A percentile compares a stretch with the other conserved stretches of the same genome.
Evolutionary conservation across 768 basidiomycete genomes (phyloP).

Genomic region (Dioszegia hungarica): DNA sequence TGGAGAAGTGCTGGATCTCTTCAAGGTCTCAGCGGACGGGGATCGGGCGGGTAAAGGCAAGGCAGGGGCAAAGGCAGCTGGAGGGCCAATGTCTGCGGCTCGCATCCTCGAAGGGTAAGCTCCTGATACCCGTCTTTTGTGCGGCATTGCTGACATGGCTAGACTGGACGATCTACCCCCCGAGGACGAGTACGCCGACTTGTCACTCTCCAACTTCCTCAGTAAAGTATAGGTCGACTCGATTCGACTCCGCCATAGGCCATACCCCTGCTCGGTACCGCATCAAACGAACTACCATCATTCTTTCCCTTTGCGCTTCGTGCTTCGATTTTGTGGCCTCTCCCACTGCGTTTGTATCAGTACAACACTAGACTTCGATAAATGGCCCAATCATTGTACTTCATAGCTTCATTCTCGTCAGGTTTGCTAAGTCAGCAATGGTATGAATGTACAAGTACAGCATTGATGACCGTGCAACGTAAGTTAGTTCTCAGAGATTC

Average conservation of each 20-base stretch:
- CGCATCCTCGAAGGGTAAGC: constrained; percentile 69
- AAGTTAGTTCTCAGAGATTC: no score
- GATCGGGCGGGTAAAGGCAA: constrained; percentile 51
- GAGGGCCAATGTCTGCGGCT: constrained; percentile 68
- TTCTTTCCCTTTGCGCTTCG: background rate
- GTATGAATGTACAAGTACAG: no score
- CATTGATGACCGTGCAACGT: no score
- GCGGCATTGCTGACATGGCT: constrained; percentile 1
- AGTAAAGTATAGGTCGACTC: constrained; percentile 31
- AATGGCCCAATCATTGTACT: no score
- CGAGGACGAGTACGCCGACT: constrained; percentile 84
- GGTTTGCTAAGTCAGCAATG: no score
- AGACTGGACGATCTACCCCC: constrained; percentile 78
- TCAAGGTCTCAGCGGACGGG: constrained; percentile 63
- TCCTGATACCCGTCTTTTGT: background rate
- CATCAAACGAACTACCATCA: background rate
- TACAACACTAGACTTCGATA: no score
- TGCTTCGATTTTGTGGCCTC: background rate
- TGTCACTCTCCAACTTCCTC: constrained; percentile 85
- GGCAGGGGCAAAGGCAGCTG: constrained; percentile 50
- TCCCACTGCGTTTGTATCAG: no score
- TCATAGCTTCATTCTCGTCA: no score
- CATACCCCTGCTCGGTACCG: background rate
- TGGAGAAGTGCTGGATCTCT: constrained; percentile 90
- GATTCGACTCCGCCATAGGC: background rate